phyloP scores from a whole-genome alignment of 352 stramenopile species.

The Globisporangium lucens region DNA sequence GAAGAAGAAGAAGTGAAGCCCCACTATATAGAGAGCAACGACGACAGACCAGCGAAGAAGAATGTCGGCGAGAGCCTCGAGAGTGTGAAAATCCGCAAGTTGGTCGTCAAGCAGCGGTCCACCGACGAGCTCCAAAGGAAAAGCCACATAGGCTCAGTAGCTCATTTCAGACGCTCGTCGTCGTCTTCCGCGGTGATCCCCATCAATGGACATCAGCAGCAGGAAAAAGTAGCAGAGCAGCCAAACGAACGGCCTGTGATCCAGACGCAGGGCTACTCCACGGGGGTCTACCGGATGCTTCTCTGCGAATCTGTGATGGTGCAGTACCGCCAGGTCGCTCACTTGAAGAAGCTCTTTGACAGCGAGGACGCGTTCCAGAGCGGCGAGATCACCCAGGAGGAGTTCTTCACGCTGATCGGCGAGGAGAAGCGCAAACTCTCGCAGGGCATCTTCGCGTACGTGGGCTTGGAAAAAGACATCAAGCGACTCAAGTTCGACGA shows the following conservation, averaged over 20 bases:
- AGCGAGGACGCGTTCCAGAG: constrained; percentile 44
- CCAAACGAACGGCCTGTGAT: constrained; percentile 4
- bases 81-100: constrained; percentile 2
- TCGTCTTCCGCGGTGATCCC: constrained; percentile 5
- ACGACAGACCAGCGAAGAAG: background rate
- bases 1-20: constrained; percentile 22
- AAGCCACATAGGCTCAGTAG: background rate
- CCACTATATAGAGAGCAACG: background rate
- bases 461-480: constrained; percentile 27
- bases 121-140: constrained; percentile 1
- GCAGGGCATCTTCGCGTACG: constrained; percentile 44
- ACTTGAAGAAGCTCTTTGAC: constrained; percentile 35
- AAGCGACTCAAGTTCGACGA: constrained; percentile 52
- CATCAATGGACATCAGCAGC: background rate
- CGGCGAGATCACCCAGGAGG: constrained; percentile 49
- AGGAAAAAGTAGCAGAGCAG: background rate
- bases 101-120: constrained; percentile 16
- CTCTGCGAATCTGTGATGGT: constrained; percentile 53
- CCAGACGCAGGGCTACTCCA: constrained; percentile 28
- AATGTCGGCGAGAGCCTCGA: background rate
- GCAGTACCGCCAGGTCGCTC: constrained; percentile 33
- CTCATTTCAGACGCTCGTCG: background rate
- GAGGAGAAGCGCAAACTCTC: constrained; percentile 61
- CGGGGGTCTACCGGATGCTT: constrained; percentile 43
- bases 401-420: constrained; percentile 54